Evolutionary conservation across 2,329 filamentous ascomycete genomes (phyloP), one percentile per base, ranked within the genome.

Genomic region (Fusarium dimerum): DNA sequence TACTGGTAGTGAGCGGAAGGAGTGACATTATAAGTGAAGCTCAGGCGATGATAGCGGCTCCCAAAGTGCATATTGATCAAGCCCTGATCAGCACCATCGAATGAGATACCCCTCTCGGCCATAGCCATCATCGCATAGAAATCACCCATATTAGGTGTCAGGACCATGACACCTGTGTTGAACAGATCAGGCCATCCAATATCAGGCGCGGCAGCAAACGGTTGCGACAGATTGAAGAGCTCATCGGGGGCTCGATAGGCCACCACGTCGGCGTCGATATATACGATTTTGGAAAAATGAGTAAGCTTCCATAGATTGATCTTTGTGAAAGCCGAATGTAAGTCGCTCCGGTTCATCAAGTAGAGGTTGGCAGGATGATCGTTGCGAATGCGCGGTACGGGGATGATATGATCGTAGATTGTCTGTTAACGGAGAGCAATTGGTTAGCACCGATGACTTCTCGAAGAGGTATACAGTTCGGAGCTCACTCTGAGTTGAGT

Each of bases 161-260:
- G 74, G 36, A 92, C 91, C 91, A 99, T 95, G 63, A 99, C 85
- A 66, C 94, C 94, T n/a, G 89, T 92, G 74, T 99, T 99, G 84
- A 97, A 97, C 55, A 92, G 83, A 74, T 99, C 94, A 34, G 94
- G 94, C 94, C 94, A 99, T 62, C 94, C 94, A 65, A 97, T 92
- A 72, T 99, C 94, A 32, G 94, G 92, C 11, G 90, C 92, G 2
- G 94, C 85, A 40, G 84, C 81, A 68, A 87, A 87, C 48, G 78
- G 67, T 44, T 83, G 74, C 5, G 76, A 66, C 20, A 86, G 69
- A 51, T 86, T 81, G 68, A 99, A 95, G 50, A 99, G 85, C 79
- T 99, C 94, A 66, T 99, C 93, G 4, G 93, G 90, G 34, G 92
- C 91, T 62, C 92, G 82, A 57, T 96, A 83, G 30, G 90, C 90